Conservation (phyloP, 805 yeast genomes). For the Yamadazyma tumulicola region DNA sequence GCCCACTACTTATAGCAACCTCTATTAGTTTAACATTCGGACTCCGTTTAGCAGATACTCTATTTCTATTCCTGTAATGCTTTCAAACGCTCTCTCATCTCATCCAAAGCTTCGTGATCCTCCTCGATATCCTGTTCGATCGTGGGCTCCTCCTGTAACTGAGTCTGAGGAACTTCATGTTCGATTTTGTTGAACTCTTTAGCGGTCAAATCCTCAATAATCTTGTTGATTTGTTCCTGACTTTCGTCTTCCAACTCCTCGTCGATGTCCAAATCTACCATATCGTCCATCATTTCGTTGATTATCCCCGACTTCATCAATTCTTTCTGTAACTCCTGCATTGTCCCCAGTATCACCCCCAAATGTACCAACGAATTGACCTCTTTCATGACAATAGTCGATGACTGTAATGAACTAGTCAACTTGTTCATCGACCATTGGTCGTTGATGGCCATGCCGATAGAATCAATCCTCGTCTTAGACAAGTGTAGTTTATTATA, state of each 20-base stretch:
- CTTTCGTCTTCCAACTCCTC: constrained; percentile 65
- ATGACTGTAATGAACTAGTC: constrained; percentile 74
- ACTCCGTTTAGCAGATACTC: not conserved
- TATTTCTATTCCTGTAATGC: constrained; percentile 58
- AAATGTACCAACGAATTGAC: constrained; percentile 74
- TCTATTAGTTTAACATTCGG: not conserved
- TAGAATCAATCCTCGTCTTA: constrained; percentile 81
- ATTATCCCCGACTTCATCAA: constrained; percentile 82
- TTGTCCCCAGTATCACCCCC: constrained; percentile 77
- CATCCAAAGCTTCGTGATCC: constrained; percentile 70
- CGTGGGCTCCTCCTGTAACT: constrained; percentile 17
- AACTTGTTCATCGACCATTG: constrained; percentile 82
- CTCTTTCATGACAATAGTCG: constrained; percentile 82
- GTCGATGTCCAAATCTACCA: constrained; percentile 66
- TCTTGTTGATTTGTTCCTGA: constrained; percentile 62
- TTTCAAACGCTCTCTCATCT: constrained; percentile 83
- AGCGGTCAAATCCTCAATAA: constrained; percentile 41
- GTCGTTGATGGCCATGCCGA: constrained; percentile 86
- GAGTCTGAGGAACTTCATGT: constrained; percentile 27
- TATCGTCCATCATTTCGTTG: constrained; percentile 93
- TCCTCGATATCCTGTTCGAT: constrained; percentile 26
- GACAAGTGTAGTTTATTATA: constrained; percentile 71
- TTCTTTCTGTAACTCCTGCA: constrained; percentile 84
- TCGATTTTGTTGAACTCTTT: constrained; percentile 36
- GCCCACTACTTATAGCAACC: constrained; percentile 3